A percentile compares a stretch with the other conserved stretches of the same genome.
phyloP scores from a whole-genome alignment of 2,329 filamentous ascomycete species.

The Clarireedia homoeocarpa region DNA sequence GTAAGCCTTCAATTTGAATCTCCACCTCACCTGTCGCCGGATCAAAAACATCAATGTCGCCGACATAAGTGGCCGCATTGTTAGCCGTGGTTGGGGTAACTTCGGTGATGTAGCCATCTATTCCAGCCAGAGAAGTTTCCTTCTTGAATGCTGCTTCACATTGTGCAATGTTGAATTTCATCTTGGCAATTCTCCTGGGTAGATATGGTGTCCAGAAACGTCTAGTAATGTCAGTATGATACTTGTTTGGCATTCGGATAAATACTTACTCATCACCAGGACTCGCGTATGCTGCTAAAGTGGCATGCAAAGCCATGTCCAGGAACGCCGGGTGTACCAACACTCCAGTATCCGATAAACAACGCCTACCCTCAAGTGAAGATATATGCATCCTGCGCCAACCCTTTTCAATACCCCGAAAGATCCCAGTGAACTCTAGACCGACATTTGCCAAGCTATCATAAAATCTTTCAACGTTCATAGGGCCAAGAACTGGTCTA shows the following conservation, averaged over 20 bases:
- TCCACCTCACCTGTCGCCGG: slow-evolving; percentile 6
- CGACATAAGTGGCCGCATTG: neutral
- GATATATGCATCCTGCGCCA: slow-evolving; percentile 10
- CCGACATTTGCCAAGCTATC: slow-evolving; percentile 11
- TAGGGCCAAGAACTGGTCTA: neutral
- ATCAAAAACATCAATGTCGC: slow-evolving; percentile 4
- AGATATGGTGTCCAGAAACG: slow-evolving; percentile 17
- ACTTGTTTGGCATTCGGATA: no score
- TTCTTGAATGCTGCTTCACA: slow-evolving; percentile 5
- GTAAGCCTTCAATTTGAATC: slow-evolving; percentile 20
- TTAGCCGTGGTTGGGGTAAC: neutral
- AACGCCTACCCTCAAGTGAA: neutral
- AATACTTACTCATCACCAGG: slow-evolving; percentile 15
- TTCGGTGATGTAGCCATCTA: slow-evolving; percentile 6
- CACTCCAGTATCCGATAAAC: neutral
- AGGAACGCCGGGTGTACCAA: slow-evolving; percentile 47
- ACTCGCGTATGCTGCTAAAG: slow-evolving; percentile 28
- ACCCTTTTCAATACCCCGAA: slow-evolving; percentile 10
- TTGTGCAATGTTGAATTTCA: slow-evolving; percentile 18
- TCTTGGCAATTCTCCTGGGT: slow-evolving; percentile 16
- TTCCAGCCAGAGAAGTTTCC: neutral
- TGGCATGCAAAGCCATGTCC: slow-evolving; percentile 47
- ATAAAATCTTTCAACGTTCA: slow-evolving; percentile 17
- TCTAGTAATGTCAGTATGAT: no score
- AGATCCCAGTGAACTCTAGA: slow-evolving; percentile 14